phyloP scores from a whole-genome alignment of 768 basidiomycete species.

The Terana coerulea region DNA sequence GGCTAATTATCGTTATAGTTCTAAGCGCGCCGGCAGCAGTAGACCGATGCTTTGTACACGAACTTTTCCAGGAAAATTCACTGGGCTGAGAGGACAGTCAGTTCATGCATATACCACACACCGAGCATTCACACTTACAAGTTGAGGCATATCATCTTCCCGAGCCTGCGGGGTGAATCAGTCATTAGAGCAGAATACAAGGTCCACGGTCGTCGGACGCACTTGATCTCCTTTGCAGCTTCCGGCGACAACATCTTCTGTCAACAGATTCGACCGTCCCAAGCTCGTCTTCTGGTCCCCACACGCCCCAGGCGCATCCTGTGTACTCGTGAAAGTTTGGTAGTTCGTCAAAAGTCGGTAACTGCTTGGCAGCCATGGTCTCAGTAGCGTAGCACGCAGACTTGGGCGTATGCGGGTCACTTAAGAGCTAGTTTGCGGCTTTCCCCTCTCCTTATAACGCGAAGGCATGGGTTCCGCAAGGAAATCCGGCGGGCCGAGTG shows the following conservation, averaged over 20 bases:
- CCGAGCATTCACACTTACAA: neutral
- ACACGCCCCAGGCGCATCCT: constrained; percentile 68
- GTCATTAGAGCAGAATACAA: neutral
- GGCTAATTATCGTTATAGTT: constrained; percentile 36
- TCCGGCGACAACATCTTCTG: constrained; percentile 57
- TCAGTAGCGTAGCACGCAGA: no score
- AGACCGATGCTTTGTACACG: neutral
- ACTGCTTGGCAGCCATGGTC: constrained; percentile 19
- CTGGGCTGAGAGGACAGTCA: constrained; percentile 40
- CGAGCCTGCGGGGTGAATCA: neutral
- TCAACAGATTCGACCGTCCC: constrained; percentile 66
- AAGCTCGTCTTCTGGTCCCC: constrained; percentile 62
- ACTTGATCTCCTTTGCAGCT: constrained; percentile 53
- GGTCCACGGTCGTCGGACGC: neutral
- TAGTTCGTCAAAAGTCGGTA: constrained; percentile 48
- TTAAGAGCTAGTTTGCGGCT: no score
- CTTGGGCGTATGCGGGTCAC: no score
- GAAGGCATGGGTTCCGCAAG: no score
- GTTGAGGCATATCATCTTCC: constrained; percentile 3
- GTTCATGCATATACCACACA: neutral
- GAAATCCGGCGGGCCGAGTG: no score
- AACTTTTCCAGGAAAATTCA: constrained; percentile 66
- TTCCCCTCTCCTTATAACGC: no score
- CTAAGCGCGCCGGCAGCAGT: neutral
- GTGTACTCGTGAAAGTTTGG: constrained; percentile 36